Evolutionary conservation across 176 grass and related monocot species (phyloP), one percentile per base, ranked within the genome.

Genomic region (Ampelocalamus luodianensis): DNA sequence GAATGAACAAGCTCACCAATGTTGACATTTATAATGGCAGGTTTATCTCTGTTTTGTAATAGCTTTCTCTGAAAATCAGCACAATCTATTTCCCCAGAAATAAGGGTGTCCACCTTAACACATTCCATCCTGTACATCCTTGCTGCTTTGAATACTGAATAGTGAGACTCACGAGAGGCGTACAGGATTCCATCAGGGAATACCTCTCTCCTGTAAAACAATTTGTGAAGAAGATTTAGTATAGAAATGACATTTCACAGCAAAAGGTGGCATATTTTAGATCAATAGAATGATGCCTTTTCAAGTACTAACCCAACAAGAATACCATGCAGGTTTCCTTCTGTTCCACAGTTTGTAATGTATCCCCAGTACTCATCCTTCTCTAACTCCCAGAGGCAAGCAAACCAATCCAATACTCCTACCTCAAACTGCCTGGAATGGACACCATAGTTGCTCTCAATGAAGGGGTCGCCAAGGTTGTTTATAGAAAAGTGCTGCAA

Each of bases 111-210:
- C 0, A 97, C 79, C 80, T 92, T 97, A n/a, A 90, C 82, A 68
- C 94, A 97, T 43, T 94, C 87, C 92, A 97, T 97, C 64, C 90
- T 88, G 61, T 97, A 97, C 94, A 97, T 97, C 83, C 94, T 94
- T 48, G 90, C 90, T 42, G 94, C 94, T 78, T 97, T 97, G 87
- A 94, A 97, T 82, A 97, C 83, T 54, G 94, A 97, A 90, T 97
- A 94, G 81, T 97, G 94, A 5, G 94, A 89, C 39, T 97, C 94
- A 6, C 71, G 78, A 20, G 92, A 97, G 32, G 94, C 94, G 68
- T 94, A 94, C 48, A 97, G 42, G 37, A 92, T 79, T 81, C 94
- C 94, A 64, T 94, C 88, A 66, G 90, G 90, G 70, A 94, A 97
- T 24, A 89, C 82, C 82, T 97, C 92, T 68, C 94, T 87, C 92